Conservation (phyloP, 208 protist genomes). For the Trichomonas gallinae region DNA sequence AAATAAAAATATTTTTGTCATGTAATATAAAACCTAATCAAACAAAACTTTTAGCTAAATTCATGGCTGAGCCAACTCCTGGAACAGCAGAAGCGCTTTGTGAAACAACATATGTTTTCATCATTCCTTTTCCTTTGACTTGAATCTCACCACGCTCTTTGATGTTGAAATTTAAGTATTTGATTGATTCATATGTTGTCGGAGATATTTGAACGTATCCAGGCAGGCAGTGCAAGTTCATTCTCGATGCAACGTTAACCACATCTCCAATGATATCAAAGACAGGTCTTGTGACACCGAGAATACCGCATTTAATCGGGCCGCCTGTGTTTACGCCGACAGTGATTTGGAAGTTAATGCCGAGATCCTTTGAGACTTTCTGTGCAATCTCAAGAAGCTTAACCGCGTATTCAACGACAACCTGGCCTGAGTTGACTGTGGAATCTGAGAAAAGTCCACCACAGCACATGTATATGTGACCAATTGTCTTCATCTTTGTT, state of each 20-base stretch:
- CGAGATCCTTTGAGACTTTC: not conserved
- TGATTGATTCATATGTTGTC: not conserved
- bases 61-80: no score
- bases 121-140: not conserved
- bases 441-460: not conserved
- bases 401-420: not conserved
- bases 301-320: not conserved
- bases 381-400: not conserved
- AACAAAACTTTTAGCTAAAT: no score
- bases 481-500: not conserved
- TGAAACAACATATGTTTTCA: not conserved
- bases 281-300: not conserved
- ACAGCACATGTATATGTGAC: not conserved
- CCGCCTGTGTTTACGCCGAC: not conserved
- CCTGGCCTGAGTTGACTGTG: not conserved
- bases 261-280: not conserved
- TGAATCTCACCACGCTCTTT: not conserved
- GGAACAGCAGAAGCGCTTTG: no score
- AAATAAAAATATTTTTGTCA: no score
- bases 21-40: no score
- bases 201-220: not conserved
- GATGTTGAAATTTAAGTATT: not conserved
- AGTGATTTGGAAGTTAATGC: not conserved
- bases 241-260: not conserved
- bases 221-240: not conserved